phyloP scores from a whole-genome alignment of 2,329 filamentous ascomycete species.

The Aspergillus vadensis region DNA sequence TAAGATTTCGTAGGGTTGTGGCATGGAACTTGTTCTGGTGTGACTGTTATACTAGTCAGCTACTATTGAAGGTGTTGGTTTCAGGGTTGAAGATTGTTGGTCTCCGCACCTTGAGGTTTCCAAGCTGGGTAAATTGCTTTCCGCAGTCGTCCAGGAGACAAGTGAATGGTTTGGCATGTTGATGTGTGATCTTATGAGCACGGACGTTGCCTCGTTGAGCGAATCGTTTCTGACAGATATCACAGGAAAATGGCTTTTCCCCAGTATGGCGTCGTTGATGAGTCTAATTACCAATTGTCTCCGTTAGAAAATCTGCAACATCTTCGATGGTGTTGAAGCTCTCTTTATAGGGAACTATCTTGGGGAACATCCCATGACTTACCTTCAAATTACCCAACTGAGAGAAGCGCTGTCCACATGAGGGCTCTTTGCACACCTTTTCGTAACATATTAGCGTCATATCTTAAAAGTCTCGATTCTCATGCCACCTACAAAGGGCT shows the following conservation, averaged over 20 bases:
- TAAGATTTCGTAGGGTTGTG: constrained; percentile 69
- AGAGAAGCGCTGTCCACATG: constrained; percentile 79
- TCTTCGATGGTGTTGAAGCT: not conserved
- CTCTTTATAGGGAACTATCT: not conserved
- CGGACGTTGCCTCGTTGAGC: constrained; percentile 83
- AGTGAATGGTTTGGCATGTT: constrained; percentile 73
- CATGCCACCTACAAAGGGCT: constrained; percentile 73
- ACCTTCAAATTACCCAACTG: constrained; percentile 90
- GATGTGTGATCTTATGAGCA: constrained; percentile 80
- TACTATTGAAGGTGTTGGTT: not conserved
- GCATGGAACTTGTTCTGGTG: constrained; percentile 95
- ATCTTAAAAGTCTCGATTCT: not conserved
- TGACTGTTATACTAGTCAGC: constrained; percentile 54
- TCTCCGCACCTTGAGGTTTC: constrained; percentile 78
- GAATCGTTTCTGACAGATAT: constrained; percentile 78
- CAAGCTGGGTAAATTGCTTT: constrained; percentile 86
- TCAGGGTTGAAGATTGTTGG: not conserved
- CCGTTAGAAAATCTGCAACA: not conserved
- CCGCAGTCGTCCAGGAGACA: constrained; percentile 82
- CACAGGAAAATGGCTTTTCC: constrained; percentile 80
- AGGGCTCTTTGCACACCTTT: constrained; percentile 67
- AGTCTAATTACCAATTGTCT: constrained; percentile 55
- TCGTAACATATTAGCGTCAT: not conserved
- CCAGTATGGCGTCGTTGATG: constrained; percentile 86
- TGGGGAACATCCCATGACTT: constrained; percentile 26